Evolutionary conservation across 75 land plant species (phyloP).

Genomic region (Chamaecyparis obtusa): DNA sequence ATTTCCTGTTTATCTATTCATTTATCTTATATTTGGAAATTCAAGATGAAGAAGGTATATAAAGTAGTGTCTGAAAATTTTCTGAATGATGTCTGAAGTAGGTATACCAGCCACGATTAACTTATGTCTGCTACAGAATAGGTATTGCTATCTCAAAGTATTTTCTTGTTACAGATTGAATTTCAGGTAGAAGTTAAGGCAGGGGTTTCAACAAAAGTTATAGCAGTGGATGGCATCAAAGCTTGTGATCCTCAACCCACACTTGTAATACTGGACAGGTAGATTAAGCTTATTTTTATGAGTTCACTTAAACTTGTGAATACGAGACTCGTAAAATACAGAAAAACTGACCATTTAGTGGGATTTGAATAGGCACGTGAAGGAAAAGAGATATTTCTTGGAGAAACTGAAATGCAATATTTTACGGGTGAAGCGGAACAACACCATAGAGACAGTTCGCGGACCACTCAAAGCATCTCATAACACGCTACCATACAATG

Average conservation of each 20-base stretch:
- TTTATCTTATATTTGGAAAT: neutral
- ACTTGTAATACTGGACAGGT: slow-evolving; percentile 45
- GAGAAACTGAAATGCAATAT: slow-evolving; percentile 32
- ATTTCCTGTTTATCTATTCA: neutral
- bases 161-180: slow-evolving; percentile 14
- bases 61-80: neutral
- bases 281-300: neutral
- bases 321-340: neutral
- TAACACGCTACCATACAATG: slow-evolving; percentile 29
- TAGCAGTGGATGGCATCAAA: slow-evolving; percentile 21
- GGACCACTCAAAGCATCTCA: slow-evolving; percentile 11
- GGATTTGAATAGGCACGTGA: slow-evolving; percentile 30
- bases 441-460: slow-evolving; percentile 18
- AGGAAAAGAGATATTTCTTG: slow-evolving; percentile 33
- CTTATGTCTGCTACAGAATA: neutral
- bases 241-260: slow-evolving; percentile 22
- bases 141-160: neutral
- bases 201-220: slow-evolving; percentile 20
- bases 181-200: slow-evolving; percentile 17
- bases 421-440: slow-evolving; percentile 35
- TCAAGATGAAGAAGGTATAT: neutral
- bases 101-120: neutral
- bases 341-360: neutral
- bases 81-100: neutral
- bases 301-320: neutral